Percentiles rank a stretch among this genome's conserved stretches.
Conservation (phyloP, 2,329 filamentous ascomycete genomes). For the Xylaria polymorpha region DNA sequence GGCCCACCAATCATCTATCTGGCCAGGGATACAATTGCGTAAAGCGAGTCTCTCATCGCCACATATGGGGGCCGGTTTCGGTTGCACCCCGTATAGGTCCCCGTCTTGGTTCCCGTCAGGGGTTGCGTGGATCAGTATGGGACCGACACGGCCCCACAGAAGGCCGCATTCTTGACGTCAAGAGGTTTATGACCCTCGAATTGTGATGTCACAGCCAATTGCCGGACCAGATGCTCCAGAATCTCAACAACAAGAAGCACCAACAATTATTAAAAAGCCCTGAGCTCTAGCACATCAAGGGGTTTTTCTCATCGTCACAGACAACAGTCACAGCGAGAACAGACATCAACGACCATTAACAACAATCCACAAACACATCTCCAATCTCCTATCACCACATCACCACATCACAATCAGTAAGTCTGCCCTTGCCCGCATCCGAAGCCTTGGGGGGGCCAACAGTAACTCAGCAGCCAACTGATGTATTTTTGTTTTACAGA, state of each 20-base stretch:
- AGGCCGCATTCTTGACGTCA: slow-evolving; percentile 44
- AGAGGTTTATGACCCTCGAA: slow-evolving; percentile 12
- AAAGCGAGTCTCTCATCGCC: slow-evolving; percentile 7
- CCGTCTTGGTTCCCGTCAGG: neutral
- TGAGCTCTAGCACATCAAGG: neutral
- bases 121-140: neutral
- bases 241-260: neutral
- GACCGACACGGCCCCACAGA: slow-evolving; percentile 9
- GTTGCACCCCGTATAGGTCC: slow-evolving; percentile 6
- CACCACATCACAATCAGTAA: slow-evolving; percentile 24
- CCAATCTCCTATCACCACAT: neutral
- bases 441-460: neutral
- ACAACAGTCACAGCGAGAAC: neutral
- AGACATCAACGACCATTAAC: neutral
- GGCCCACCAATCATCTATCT: neutral
- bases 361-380: slow-evolving; percentile 12
- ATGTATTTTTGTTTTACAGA: slow-evolving; percentile 22
- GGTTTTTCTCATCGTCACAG: neutral
- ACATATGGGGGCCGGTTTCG: slow-evolving; percentile 12
- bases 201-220: slow-evolving; percentile 32
- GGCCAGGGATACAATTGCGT: slow-evolving; percentile 3
- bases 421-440: neutral
- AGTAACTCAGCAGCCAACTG: slow-evolving; percentile 7
- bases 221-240: slow-evolving; percentile 27
- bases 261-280: slow-evolving; percentile 29